These are phyloP conservation scores for Angomonas ambiguus DNA, from an alignment of 208 protist genomes.

Conservation along the genomic window DNA sequence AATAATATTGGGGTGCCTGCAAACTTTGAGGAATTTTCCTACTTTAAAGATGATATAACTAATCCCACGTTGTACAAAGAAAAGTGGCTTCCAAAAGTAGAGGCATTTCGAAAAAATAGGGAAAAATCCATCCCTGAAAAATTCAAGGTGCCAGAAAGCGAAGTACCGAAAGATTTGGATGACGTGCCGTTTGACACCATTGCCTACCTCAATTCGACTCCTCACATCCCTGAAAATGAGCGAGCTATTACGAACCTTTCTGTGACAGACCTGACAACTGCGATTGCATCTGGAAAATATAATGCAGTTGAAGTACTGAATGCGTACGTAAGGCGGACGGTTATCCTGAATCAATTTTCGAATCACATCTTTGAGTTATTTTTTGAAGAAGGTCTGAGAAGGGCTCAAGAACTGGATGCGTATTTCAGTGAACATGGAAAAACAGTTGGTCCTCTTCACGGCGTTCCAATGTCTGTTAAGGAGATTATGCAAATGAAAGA, in stretches of 20 bases:
- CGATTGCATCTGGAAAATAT: neutral
- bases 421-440: neutral
- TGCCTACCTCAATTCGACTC: neutral
- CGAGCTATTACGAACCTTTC: neutral
- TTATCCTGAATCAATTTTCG: neutral
- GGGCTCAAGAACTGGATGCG: neutral
- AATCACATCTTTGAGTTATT: neutral
- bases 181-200: neutral
- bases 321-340: neutral
- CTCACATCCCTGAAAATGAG: neutral
- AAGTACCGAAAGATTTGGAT: neutral
- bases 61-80: neutral
- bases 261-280: neutral
- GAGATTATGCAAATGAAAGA: neutral
- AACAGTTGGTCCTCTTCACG: neutral
- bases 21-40: neutral
- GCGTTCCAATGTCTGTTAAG: neutral
- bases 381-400: neutral
- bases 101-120: neutral
- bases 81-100: neutral
- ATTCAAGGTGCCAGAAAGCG: neutral
- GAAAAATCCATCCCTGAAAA: neutral
- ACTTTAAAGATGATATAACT: neutral
- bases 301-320: neutral
- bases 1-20: neutral